These are phyloP conservation scores for Detonula confervacea DNA, from an alignment of 352 stramenopile species.

Conservation along the genomic window DNA sequence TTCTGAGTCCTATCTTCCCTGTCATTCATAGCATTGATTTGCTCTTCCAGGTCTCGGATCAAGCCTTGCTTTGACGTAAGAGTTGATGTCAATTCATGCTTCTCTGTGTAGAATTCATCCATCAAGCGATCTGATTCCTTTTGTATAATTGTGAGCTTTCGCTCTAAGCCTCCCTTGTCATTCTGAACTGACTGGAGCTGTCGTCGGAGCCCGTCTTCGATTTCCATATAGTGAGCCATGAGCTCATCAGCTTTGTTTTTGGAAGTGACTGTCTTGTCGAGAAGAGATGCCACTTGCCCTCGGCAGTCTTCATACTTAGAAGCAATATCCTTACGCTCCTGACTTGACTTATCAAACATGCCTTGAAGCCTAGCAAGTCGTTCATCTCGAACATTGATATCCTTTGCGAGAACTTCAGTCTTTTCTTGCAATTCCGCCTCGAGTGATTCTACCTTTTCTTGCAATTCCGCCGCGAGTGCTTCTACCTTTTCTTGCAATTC, in stretches of 20 bases:
- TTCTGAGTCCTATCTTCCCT: conserved; percentile 9
- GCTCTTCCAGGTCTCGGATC: conserved; percentile 17
- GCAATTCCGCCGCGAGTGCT: conserved; percentile 17
- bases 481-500: conserved; percentile 31
- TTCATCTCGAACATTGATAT: conserved; percentile 20
- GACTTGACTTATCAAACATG: conserved; percentile 15
- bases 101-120: conserved; percentile 43
- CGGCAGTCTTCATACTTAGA: conserved; percentile 31
- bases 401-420: conserved; percentile 23
- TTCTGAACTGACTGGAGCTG: conserved; percentile 42
- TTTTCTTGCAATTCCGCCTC: conserved; percentile 16
- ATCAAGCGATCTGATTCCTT: conserved; percentile 43
- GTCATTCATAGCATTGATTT: conserved; percentile 25
- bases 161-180: conserved; percentile 43
- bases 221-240: conserved; percentile 60
- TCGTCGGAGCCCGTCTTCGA: conserved; percentile 54
- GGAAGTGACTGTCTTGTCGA: conserved; percentile 30
- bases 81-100: conserved; percentile 37
- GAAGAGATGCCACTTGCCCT: conserved; percentile 19
- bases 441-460: conserved; percentile 23
- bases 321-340: conserved; percentile 22
- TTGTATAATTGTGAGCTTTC: conserved; percentile 27
- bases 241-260: conserved; percentile 49
- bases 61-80: conserved; percentile 35
- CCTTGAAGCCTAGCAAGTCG: conserved; percentile 17